Evolutionary conservation across 768 basidiomycete genomes (phyloP).

Genomic region (Nevesoporus exiguus): DNA sequence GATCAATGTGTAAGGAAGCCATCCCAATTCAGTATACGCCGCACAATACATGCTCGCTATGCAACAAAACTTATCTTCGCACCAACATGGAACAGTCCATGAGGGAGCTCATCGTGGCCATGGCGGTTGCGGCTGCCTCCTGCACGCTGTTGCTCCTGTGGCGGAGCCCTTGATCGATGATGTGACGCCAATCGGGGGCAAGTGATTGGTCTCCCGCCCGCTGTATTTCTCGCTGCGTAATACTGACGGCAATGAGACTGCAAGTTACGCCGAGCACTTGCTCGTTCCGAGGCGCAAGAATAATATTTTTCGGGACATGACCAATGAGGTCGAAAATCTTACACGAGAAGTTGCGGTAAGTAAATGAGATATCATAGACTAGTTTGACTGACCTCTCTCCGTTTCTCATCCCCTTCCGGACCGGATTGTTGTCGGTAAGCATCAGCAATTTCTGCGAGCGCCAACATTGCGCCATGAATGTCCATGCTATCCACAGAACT

Average conservation of each 20-base stretch:
- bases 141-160: constrained; percentile 64
- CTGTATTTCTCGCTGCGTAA: constrained; percentile 57
- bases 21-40: constrained; percentile 18
- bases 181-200: constrained; percentile 59
- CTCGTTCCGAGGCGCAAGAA: constrained; percentile 67
- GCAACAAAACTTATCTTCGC: constrained; percentile 60
- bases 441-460: constrained; percentile 68
- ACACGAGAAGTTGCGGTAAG: background rate
- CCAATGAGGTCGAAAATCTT: constrained; percentile 68
- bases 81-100: constrained; percentile 62
- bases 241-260: constrained; percentile 58
- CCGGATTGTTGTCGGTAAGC: constrained; percentile 42
- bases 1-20: constrained; percentile 50
- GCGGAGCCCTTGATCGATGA: constrained; percentile 72
- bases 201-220: constrained; percentile 35
- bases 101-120: constrained; percentile 66
- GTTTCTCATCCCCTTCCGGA: constrained; percentile 33
- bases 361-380: background rate
- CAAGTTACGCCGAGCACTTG: constrained; percentile 72
- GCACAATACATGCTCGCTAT: constrained; percentile 6
- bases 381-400: constrained; percentile 42
- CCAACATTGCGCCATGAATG: constrained; percentile 79
- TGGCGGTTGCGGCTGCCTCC: constrained; percentile 69
- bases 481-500: constrained; percentile 64
- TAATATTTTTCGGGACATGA: constrained; percentile 51